Evolutionary conservation across 169 alveolate species (phyloP).

Genomic region (Babesia caballi): DNA sequence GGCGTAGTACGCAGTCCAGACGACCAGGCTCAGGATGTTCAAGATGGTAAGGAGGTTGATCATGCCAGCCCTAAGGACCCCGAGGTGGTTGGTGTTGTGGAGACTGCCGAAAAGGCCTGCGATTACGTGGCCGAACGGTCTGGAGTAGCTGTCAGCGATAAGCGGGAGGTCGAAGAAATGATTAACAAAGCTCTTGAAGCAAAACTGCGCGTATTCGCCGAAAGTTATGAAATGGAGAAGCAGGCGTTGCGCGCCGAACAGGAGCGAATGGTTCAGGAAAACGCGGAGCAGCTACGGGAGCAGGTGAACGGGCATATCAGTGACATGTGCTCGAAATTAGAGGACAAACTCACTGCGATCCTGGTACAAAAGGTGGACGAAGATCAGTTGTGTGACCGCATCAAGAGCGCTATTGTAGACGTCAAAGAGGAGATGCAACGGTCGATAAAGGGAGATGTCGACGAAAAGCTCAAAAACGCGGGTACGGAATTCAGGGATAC

Average conservation of each 20-base stretch:
- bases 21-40: background rate
- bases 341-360: background rate
- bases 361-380: background rate
- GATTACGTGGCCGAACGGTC: background rate
- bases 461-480: background rate
- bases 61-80: too few relatives aligned
- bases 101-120: background rate
- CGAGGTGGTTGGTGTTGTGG: too few relatives aligned
- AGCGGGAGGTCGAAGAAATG: background rate
- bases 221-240: background rate
- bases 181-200: background rate
- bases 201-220: background rate
- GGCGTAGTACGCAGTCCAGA: background rate
- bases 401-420: background rate
- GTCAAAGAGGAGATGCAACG: constrained; percentile 4
- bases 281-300: background rate
- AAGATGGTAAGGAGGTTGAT: background rate
- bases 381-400: background rate
- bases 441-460: constrained; percentile 20
- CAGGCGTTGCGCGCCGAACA: background rate
- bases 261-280: background rate
- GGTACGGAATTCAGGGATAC: background rate
- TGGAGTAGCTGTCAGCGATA: background rate
- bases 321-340: background rate
- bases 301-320: background rate